phyloP scores from a whole-genome alignment of 2,329 filamentous ascomycete genomes.

The Thelonectria blattea region DNA sequence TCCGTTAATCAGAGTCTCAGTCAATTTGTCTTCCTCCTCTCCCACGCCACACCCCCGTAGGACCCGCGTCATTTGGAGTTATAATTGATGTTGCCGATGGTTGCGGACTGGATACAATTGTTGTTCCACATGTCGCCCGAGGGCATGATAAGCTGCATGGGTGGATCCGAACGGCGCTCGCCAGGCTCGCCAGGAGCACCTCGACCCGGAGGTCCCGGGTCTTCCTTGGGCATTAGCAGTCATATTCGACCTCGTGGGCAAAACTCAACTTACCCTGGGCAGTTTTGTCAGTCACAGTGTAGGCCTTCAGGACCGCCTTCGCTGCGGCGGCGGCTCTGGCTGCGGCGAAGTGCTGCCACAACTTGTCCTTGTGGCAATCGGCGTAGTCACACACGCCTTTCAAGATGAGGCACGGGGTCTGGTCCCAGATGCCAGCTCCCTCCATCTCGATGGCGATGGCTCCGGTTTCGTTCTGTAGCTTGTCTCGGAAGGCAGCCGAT shows the following conservation, averaged over 20 bases:
- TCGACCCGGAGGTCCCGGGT: too few relatives aligned
- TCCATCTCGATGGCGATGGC: background rate
- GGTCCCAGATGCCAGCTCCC: background rate
- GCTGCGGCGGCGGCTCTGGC: background rate
- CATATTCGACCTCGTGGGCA: background rate
- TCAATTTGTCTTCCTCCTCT: too few relatives aligned
- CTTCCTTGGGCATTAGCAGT: background rate
- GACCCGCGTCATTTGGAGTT: too few relatives aligned
- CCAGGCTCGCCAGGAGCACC: too few relatives aligned
- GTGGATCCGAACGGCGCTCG: too few relatives aligned
- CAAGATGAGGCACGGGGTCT: background rate
- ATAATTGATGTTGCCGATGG: too few relatives aligned
- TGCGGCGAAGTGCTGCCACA: background rate
- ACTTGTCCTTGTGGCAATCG: background rate
- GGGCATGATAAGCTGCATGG: too few relatives aligned
- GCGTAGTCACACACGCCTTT: background rate
- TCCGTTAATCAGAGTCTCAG: too few relatives aligned
- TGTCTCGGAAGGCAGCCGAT: background rate
- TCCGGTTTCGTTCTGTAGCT: background rate
- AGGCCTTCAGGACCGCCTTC: background rate
- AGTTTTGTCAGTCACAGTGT: background rate
- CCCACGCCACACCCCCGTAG: too few relatives aligned
- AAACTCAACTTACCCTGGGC: background rate
- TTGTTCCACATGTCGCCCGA: too few relatives aligned
- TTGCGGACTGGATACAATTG: too few relatives aligned